Conservation (phyloP, 2,329 filamentous ascomycete species). For the Dactylellina leptospora region DNA sequence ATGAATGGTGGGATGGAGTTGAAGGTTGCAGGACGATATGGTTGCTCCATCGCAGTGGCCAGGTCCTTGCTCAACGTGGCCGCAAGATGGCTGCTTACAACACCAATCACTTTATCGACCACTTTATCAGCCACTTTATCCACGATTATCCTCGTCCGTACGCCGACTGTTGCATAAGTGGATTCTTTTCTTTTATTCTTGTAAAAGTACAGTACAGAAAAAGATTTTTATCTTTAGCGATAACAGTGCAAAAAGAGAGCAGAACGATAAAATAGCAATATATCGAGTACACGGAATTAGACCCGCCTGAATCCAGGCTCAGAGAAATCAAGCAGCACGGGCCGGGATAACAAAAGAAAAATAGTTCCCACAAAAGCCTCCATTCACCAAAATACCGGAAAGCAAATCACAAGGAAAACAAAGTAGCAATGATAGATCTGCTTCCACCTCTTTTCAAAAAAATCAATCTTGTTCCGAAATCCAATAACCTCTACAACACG, state of each 20-base stretch:
- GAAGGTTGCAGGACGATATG: no score
- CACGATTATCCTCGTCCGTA: no score
- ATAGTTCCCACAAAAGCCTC: slow-evolving; percentile 33
- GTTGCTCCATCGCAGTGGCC: no score
- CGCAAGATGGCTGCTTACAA: slow-evolving; percentile 30
- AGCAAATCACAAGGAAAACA: neutral
- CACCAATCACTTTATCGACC: neutral
- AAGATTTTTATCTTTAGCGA: slow-evolving; percentile 12
- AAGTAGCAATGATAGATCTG: neutral
- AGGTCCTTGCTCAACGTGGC: no score
- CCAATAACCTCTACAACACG: slow-evolving; percentile 11
- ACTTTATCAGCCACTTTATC: neutral
- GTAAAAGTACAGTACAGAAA: slow-evolving; percentile 35
- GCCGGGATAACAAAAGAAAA: slow-evolving; percentile 1
- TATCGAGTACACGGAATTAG: slow-evolving; percentile 7
- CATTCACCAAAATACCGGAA: slow-evolving; percentile 16
- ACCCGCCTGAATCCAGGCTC: slow-evolving; percentile 11
- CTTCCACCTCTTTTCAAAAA: neutral
- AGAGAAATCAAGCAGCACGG: neutral
- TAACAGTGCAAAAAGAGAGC: neutral
- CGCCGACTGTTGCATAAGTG: no score
- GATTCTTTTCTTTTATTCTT: slow-evolving; percentile 15
- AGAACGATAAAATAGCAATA: neutral
- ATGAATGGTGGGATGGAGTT: neutral
- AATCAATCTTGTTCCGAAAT: slow-evolving; percentile 13